Base-by-base conservation (phyloP, 257 asterid species). In the Sherardia arvensis region DNA sequence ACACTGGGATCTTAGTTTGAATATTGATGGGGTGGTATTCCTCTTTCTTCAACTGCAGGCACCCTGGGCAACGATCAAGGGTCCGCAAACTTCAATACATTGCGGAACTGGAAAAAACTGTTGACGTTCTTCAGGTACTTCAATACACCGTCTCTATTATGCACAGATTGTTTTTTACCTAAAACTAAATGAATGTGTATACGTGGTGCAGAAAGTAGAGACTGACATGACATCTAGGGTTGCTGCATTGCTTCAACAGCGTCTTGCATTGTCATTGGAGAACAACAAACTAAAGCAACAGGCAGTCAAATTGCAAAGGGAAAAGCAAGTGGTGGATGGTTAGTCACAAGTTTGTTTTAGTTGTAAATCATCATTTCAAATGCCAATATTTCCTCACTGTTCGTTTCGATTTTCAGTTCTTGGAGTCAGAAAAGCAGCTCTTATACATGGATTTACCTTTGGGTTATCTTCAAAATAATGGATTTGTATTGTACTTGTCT, bases 11-110 rank as follows among this genome's bases (percentile, higher is more conserved):
- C n/a, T n/a, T n/a, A 3, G 2, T 4, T 36, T 40, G 12, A 53
- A 56, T 23, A 2, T 43, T 40, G 43, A 9, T n/a, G 32, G 32
- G 32, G 32, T 28, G 59, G 3, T 45, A 5, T 54, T 28, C 9
- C 28, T n/a, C 59, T 59, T 14, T 15, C n/a, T 32, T n/a, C 22
- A 22, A 32, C 59, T 67, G 71, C 87, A 89, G 97, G 60, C 95
- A 89, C 67, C 90, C 97, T 18, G 91, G 97, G 67, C 97, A 86
- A 80, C 77, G 91, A 72, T 78, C 94, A 22, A 81, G 94, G 69
- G 87, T 86, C 67, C 85, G 94, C 59, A 89, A 89, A 67, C 85
- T 86, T 64, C 94, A 86, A 67, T 89, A 84, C 65, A 89, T 89
- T 23, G 78, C 95, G 57, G 95, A 86, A 72, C 87, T 89, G 65